These are phyloP conservation scores for Theobroma cacao DNA, from an alignment of 345 rosid genomes.

Conservation along the genomic window DNA sequence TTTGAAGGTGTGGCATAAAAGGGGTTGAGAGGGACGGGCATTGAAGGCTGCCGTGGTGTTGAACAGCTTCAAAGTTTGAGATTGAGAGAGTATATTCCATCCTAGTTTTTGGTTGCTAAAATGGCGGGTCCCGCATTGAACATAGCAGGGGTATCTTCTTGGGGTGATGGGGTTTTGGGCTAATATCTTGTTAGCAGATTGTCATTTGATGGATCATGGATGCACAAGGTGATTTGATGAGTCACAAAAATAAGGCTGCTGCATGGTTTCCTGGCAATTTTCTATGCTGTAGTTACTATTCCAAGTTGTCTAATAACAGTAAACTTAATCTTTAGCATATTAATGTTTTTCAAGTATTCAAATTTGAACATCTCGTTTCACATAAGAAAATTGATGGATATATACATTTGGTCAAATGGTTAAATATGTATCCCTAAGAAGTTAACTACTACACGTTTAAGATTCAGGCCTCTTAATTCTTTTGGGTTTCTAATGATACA, in stretches of 20 bases:
- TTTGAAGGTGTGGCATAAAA: neutral
- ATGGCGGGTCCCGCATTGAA: neutral
- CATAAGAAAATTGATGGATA: no score
- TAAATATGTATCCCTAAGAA: neutral
- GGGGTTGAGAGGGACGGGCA: constrained; percentile 2
- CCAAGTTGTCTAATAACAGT: neutral
- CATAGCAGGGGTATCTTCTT: neutral
- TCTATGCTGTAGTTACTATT: neutral
- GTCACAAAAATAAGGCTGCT: neutral
- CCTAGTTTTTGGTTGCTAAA: neutral
- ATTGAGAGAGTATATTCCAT: neutral
- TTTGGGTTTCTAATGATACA: neutral
- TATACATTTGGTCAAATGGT: neutral
- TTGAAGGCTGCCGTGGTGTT: neutral
- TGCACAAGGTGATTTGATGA: neutral
- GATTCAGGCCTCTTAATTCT: neutral
- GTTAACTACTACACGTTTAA: neutral
- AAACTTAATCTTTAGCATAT: no score
- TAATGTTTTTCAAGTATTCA: no score
- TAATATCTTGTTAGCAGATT: neutral
- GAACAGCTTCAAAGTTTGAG: neutral
- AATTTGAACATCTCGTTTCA: no score
- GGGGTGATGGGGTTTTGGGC: neutral
- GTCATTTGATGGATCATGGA: neutral
- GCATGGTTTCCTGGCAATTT: neutral